Evolutionary conservation across 208 protist genomes (phyloP), one percentile per base, ranked within the genome.

Genomic region (Leishmania lainsoni): DNA sequence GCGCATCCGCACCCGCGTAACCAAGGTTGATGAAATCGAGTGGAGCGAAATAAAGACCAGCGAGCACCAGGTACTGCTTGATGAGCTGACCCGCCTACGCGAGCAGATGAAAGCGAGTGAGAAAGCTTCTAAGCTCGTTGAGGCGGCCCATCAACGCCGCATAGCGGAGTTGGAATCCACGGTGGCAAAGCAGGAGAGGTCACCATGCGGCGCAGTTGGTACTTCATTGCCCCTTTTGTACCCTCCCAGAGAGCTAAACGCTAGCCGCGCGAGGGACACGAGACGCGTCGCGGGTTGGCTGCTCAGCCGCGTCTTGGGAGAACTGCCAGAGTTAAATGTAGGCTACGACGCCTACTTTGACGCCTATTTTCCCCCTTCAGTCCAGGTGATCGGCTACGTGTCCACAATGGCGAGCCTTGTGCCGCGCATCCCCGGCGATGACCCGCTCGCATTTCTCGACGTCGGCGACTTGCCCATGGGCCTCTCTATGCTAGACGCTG

Each of bases 261-360:
- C 16, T 26, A 75, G 39, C 8, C 81, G 77, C 26, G 90, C 80
- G n/a, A 86, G 86, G n/a, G 91, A 97, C 78, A 91, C 90, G 20
- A 81, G 83, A 61, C 94, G 94, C 26, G 90, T 96, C n/a, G 91
- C 91, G 17, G 90, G 90, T 5, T 97, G 94, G 94, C 90, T 97
- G 73, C 87, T 97, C 51, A 94, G 90, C 73, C 88, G 92, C 75
- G 80, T 95, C 52, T 86, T 96, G 65, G 86, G 91, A 32, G 86
- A 92, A 61, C 80, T 95, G 58, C 91, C 94, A 49, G 83, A 86
- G 39, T 78, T 97, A 26, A 94, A 91, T 83, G 89, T 97, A 4
- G 89, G 91, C 61, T 97, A 93, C 87, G 94, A 97, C 83, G 91
- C 91, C 29, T 96, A 96, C 86, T 97, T 96, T 85, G 93, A 97